A percentile compares a stretch with the other conserved stretches of the same genome.
phyloP scores from a whole-genome alignment of 768 basidiomycete species.

The Baorangia bicolor region DNA sequence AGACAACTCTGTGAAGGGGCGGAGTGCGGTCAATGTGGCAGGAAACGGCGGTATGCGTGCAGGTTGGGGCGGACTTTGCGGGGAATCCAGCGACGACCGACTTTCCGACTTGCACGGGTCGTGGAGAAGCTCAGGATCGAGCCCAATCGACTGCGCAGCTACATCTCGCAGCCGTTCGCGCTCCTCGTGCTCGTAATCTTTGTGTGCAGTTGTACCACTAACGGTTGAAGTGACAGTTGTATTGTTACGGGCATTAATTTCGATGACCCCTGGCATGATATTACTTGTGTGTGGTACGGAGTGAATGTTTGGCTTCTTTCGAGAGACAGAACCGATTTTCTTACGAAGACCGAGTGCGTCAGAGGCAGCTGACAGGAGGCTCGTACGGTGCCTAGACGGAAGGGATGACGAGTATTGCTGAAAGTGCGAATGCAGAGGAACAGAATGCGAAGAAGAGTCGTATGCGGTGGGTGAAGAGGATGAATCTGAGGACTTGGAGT shows the following conservation, averaged over 20 bases:
- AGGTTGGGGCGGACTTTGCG: slow-evolving; percentile 7
- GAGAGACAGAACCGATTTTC: slow-evolving; percentile 41
- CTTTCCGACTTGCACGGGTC: slow-evolving; percentile 26
- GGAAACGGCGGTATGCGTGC: slow-evolving; percentile 56
- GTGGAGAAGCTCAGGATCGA: slow-evolving; percentile 53
- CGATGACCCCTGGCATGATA: slow-evolving; percentile 68
- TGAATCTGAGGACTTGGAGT: slow-evolving; percentile 13
- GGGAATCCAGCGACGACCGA: slow-evolving; percentile 18
- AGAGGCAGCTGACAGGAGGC: slow-evolving; percentile 53
- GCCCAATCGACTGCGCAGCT: slow-evolving; percentile 75
- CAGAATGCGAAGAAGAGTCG: slow-evolving; percentile 10
- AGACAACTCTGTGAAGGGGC: slow-evolving; percentile 50
- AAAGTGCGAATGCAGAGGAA: slow-evolving; percentile 2
- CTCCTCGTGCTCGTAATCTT: slow-evolving; percentile 66
- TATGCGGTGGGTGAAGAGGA: slow-evolving; percentile 14
- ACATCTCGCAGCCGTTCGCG: slow-evolving; percentile 71
- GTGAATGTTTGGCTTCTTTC: slow-evolving; percentile 37
- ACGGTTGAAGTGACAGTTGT: slow-evolving; percentile 14
- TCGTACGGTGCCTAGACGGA: slow-evolving; percentile 39
- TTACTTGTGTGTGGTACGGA: slow-evolving; percentile 35
- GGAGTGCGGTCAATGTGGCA: slow-evolving; percentile 49
- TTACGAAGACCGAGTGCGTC: slow-evolving; percentile 46
- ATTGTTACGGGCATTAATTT: slow-evolving; percentile 53
- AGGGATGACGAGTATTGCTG: slow-evolving; percentile 6
- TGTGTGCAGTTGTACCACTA: slow-evolving; percentile 25